Evolutionary conservation across 345 rosid genomes (phyloP), one percentile per base, ranked within the genome.

Genomic region (Luvunga scandens): DNA sequence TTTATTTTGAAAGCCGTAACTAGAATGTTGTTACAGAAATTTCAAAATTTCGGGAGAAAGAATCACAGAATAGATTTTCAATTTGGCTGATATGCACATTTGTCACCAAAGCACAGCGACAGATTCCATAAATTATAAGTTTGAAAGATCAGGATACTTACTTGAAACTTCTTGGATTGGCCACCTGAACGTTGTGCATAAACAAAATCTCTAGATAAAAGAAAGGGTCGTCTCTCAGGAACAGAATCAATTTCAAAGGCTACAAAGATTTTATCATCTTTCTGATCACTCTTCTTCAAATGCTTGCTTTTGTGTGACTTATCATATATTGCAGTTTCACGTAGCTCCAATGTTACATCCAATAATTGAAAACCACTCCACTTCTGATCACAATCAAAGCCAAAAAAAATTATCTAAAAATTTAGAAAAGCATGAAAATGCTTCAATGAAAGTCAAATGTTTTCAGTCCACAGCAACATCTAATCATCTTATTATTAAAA

Each of bases 121-220:
- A 64, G 68, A 31, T 65, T 12, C 16, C 12, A 30, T 9, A 45
- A 45, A 45, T 2, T 14, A 45, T 13, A 12, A 45, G 4, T 45
- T 45, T 45, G 50, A 45, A 12, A 65, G 38, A 28, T 69, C 27
- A 64, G 34, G 66, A 69, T 21, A 57, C 76, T 76, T 42, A 87
- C 86, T 87, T 83, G 79, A 67, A 77, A 84, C 69, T 66, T 33
- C 69, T 21, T 66, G 83, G 80, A 70, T 31, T 77, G 21, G 10
- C 66, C 65, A 19, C 80, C 82, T 2, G 80, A 31, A 18, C 80
- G 83, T 57, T 21, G 63, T 30, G 84, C 87, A 72, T 68, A 73
- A 64, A 83, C 87, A 50, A 83, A 84, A 80, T 84, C 89, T 77
- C 87, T 81, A 2, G 89, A 87, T 12, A 83, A 77, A 62, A 87